phyloP scores from a whole-genome alignment of 148 eudicot species.

The Rhododendron kiyosumense region DNA sequence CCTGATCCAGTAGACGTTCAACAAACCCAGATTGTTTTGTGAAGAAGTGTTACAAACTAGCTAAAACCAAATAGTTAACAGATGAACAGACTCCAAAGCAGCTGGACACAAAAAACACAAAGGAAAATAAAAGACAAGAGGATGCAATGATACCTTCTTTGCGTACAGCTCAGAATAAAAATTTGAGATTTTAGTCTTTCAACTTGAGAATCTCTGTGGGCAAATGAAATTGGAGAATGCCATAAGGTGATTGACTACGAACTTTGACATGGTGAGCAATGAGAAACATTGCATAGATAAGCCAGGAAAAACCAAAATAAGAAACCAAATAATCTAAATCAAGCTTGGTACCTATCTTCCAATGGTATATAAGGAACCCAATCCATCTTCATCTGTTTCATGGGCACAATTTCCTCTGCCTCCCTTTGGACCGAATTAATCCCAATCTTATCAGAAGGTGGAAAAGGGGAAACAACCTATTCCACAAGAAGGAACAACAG shows the following conservation, averaged over 20 bases:
- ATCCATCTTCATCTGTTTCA: slow-evolving; percentile 98
- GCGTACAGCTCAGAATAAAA: slow-evolving; percentile 75
- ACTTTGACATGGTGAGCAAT: neutral
- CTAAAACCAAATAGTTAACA: neutral
- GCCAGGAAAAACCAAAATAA: neutral
- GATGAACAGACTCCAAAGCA: neutral
- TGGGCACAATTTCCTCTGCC: slow-evolving; percentile 87
- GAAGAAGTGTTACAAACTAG: neutral
- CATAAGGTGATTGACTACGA: neutral
- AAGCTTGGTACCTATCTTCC: slow-evolving; percentile 49
- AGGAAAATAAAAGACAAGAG: neutral
- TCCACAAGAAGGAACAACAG: slow-evolving; percentile 12
- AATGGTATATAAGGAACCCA: slow-evolving; percentile 95
- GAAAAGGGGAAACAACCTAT: slow-evolving; percentile 88
- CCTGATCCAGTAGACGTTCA: neutral
- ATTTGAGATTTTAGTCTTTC: slow-evolving; percentile 80
- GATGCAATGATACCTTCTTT: slow-evolving; percentile 56
- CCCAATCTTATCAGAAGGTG: slow-evolving; percentile 96
- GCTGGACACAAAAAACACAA: neutral
- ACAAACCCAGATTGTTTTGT: neutral
- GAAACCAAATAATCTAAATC: neutral
- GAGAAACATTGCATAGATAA: neutral
- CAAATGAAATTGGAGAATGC: slow-evolving; percentile 1
- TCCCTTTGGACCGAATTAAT: slow-evolving; percentile 94
- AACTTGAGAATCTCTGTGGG: slow-evolving; percentile 56